These are phyloP conservation scores for Aechmea fasciata DNA, from an alignment of 176 grass and related monocot genomes.

Conservation along the genomic window DNA sequence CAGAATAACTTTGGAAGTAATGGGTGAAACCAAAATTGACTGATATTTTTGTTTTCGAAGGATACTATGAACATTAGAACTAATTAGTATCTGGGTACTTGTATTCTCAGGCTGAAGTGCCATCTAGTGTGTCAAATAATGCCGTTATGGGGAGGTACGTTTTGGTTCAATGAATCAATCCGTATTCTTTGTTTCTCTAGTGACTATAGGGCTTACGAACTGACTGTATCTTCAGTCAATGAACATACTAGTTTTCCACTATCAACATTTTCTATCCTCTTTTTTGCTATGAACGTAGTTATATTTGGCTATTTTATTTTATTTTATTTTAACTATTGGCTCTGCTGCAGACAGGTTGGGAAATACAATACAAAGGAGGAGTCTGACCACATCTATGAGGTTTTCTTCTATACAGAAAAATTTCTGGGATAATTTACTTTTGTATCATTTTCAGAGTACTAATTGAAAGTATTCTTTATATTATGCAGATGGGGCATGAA, in stretches of 20 bases:
- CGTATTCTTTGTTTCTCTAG: background rate
- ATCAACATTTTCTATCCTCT: background rate
- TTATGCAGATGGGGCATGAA: conserved; percentile 10
- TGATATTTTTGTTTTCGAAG: no score
- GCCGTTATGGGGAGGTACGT: background rate
- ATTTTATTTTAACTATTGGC: conserved; percentile 26
- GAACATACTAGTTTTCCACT: background rate
- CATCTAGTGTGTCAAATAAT: background rate
- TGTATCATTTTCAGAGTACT: background rate
- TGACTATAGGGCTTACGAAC: background rate
- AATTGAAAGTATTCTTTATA: background rate
- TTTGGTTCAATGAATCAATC: background rate
- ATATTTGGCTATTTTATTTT: background rate
- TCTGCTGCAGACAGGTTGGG: conserved; percentile 33
- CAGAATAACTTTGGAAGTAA: no score
- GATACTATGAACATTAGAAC: no score
- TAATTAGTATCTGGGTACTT: background rate
- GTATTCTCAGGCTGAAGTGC: background rate
- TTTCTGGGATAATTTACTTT: background rate
- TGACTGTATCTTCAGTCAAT: background rate
- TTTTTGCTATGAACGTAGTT: conserved; percentile 1
- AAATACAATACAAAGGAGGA: conserved; percentile 6
- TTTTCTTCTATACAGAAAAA: conserved; percentile 5
- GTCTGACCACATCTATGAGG: conserved; percentile 15
- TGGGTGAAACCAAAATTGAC: no score